Evolutionary conservation across 495 filamentous ascomycete species (phyloP).

Genomic region (Penicillium antarcticum): DNA sequence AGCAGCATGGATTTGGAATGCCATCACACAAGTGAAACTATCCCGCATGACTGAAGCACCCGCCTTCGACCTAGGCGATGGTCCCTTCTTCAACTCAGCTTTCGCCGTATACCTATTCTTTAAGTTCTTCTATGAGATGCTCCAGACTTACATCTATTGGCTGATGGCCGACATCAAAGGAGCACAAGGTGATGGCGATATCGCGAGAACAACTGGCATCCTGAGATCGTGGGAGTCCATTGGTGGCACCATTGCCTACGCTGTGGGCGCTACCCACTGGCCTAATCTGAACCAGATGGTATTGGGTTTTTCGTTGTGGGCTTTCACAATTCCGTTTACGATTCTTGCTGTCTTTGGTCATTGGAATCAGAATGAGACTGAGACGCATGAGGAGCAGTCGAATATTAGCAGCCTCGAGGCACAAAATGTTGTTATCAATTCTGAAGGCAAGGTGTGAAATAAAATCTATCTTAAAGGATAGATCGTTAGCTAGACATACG

Average conservation of each 20-base stretch:
- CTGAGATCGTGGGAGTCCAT: slow-evolving; percentile 48
- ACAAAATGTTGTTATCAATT: slow-evolving; percentile 6
- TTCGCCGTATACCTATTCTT: slow-evolving; percentile 21
- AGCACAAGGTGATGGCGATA: slow-evolving; percentile 35
- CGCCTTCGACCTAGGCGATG: slow-evolving; percentile 17
- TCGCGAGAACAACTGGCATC: slow-evolving; percentile 47
- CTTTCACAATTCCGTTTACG: slow-evolving; percentile 17
- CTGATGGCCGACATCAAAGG: slow-evolving; percentile 23
- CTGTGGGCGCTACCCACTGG: slow-evolving; percentile 39
- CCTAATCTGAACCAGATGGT: slow-evolving; percentile 19
- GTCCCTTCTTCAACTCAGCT: slow-evolving; percentile 18
- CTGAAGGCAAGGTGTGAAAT: neutral
- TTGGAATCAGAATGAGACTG: slow-evolving; percentile 4
- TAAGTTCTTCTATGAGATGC: slow-evolving; percentile 40
- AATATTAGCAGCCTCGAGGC: slow-evolving; percentile 14
- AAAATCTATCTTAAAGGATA: neutral
- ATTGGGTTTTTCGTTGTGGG: slow-evolving; percentile 15
- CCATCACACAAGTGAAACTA: slow-evolving; percentile 11
- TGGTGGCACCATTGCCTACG: slow-evolving; percentile 47
- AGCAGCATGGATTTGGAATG: slow-evolving; percentile 18
- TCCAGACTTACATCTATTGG: slow-evolving; percentile 41
- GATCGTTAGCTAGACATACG: too few relatives aligned
- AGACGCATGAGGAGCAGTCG: neutral
- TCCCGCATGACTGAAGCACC: slow-evolving; percentile 15
- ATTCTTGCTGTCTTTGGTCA: slow-evolving; percentile 15